Evolutionary conservation across 257 asterid species (phyloP), one percentile per base, ranked within the genome.

Genomic region (Solanum tacnaense): DNA sequence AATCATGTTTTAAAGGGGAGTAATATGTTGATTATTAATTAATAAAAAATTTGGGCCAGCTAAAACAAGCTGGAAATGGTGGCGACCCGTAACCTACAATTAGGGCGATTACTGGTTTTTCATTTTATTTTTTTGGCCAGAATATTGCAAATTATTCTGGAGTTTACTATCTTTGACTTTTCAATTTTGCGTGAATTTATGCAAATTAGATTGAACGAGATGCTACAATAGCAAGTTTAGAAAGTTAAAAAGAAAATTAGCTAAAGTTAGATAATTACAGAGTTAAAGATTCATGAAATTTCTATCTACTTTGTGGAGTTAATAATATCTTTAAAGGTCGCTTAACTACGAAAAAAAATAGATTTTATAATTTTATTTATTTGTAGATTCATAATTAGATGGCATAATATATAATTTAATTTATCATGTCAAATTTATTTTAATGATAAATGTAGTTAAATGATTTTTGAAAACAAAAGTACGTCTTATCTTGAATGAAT

Each of bases 401-500:
- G 21, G 20, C 7, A 15, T 49, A 15, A 49, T 49, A 5, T 15
- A 49, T 13, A 49, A 49, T 49, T 13, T 49, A 49, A 49, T 5
- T 49, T 15, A 49, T 49, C 8, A 15, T 49, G 3, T 49, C 58
- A 49, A 49, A 49, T 15, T 49, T 49, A 49, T 15, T 49, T 49
- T 49, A 15, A 49, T 49, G 8, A 49, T 49, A 49, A 49, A 5
- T 46, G 6, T 13, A 49, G 1, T 49, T 13, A 49, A 49, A 49
- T 49, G 6, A 5, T 15, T 49, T 41, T 49, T 49, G 1, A 2
- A 49, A 49, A 15, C 0, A 49, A 49, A 49, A 49, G 0, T 46
- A 38, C 44, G 1, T 41, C 1, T 15, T 49, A 49, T 5, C 0
- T 15, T 49, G 7, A 49, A 5, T 15, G 0, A 5, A 0, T 15